phyloP scores from a whole-genome alignment of 2,329 filamentous ascomycete species.

The Trichoderma aggressivum region DNA sequence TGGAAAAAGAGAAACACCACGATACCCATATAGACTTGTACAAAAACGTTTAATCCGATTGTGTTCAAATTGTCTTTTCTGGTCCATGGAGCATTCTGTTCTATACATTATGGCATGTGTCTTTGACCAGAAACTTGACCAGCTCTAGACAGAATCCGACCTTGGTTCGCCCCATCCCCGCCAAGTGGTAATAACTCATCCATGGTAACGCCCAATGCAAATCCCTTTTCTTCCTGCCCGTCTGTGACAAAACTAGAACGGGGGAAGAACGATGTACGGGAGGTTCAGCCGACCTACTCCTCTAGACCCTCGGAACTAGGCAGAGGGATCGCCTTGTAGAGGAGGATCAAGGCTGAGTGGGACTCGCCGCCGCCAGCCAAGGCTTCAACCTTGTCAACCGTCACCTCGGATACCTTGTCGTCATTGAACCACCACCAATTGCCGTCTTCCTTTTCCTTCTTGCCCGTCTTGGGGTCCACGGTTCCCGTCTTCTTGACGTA shows the following conservation, averaged over 20 bases:
- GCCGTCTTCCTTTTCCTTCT: slow-evolving; percentile 76
- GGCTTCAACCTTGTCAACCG: slow-evolving; percentile 84
- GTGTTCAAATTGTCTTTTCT: background rate
- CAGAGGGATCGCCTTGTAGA: slow-evolving; percentile 72
- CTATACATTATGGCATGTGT: background rate
- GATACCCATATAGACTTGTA: slow-evolving; percentile 6
- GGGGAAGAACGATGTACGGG: background rate
- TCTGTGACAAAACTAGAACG: background rate
- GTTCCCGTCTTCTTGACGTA: slow-evolving; percentile 89
- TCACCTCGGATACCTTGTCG: slow-evolving; percentile 91
- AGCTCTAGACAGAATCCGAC: background rate
- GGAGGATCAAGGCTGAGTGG: slow-evolving; percentile 75
- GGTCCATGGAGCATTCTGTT: background rate
- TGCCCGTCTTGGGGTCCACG: slow-evolving; percentile 71
- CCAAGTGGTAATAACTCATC: background rate
- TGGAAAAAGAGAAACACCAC: background rate
- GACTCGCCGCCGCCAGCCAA: slow-evolving; percentile 86
- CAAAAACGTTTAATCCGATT: background rate
- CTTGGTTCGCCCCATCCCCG: background rate
- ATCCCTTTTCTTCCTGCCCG: background rate
- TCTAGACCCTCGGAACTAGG: slow-evolving; percentile 52
- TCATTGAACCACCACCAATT: slow-evolving; percentile 99
- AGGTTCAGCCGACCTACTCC: slow-evolving; percentile 22
- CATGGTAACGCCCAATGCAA: slow-evolving; percentile 4
- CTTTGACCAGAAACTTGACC: background rate